Conservation (phyloP, 2,329 filamentous ascomycete species). For the Calonectria leucothoes region DNA sequence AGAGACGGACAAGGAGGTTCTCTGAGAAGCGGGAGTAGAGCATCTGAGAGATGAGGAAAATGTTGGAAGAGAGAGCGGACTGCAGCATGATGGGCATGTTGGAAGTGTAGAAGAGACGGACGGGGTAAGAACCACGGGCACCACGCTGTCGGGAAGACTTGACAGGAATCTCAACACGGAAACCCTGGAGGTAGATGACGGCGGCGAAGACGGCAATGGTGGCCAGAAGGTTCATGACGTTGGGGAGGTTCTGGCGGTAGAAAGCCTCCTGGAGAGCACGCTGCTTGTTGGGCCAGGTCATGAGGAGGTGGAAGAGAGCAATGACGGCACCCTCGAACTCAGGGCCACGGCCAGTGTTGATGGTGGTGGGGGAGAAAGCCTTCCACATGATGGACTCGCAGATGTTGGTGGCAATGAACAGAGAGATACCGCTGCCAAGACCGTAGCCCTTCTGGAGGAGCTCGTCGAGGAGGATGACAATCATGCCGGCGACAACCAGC, state of each 20-base stretch:
- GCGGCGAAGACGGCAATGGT: conserved; percentile 94
- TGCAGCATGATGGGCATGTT: conserved; percentile 99
- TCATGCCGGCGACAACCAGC: conserved; percentile 96
- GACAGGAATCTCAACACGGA: conserved; percentile 99
- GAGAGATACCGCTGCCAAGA: conserved; percentile 96
- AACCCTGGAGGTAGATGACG: conserved; percentile 99
- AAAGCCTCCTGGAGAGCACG: conserved; percentile 98
- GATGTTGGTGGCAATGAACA: conserved; percentile 99
- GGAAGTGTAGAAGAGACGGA: conserved; percentile 99
- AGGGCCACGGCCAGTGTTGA: conserved; percentile 98
- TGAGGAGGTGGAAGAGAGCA: conserved; percentile 95
- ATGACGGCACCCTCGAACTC: conserved; percentile 99
- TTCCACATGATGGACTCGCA: conserved; percentile 99
- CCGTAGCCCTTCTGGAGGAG: conserved; percentile 99
- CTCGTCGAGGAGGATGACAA: conserved; percentile 99
- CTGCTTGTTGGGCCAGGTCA: conserved; percentile 99
- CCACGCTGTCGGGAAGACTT: conserved; percentile 99
- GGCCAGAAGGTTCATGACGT: conserved; percentile 98
- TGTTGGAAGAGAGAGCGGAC: conserved; percentile 97
- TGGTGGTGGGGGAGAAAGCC: conserved; percentile 98
- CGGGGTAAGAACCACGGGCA: conserved; percentile 96
- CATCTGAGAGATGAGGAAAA: conserved; percentile 99
- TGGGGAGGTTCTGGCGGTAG: conserved; percentile 99
- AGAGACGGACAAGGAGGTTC: conserved; percentile 96
- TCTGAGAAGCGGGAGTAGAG: conserved; percentile 99